phyloP scores from a whole-genome alignment of 768 basidiomycete species.

The Cyathus striatus region DNA sequence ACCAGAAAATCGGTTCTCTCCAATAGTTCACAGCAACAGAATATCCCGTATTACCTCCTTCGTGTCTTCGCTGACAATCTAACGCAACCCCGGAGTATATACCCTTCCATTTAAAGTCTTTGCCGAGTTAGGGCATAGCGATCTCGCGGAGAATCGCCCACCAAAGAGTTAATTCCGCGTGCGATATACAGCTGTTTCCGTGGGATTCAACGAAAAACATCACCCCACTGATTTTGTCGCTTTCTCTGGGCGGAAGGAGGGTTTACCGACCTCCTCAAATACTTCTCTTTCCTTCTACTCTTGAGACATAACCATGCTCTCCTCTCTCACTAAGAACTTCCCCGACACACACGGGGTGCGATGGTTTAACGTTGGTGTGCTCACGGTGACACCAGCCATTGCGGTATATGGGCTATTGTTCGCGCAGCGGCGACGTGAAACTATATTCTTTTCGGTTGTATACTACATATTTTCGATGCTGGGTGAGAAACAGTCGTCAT shows the following conservation, averaged over 20 bases:
- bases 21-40: no score
- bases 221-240: slow-evolving; percentile 1
- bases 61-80: no score
- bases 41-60: no score
- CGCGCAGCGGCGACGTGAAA: slow-evolving; percentile 42
- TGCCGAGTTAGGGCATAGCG: no score
- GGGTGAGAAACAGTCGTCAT: slow-evolving; percentile 34
- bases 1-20: no score
- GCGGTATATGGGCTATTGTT: slow-evolving; percentile 62
- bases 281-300: not conserved
- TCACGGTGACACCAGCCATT: slow-evolving; percentile 67
- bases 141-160: not conserved
- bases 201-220: slow-evolving; percentile 6
- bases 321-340: slow-evolving; percentile 22
- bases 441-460: slow-evolving; percentile 51
- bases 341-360: slow-evolving; percentile 52
- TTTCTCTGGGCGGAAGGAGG: not conserved
- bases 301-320: not conserved
- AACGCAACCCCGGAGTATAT: no score
- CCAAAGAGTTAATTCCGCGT: not conserved
- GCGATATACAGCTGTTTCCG: slow-evolving; percentile 7
- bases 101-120: not conserved
- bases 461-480: slow-evolving; percentile 91
- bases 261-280: not conserved
- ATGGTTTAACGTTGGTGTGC: slow-evolving; percentile 74